A percentile compares a stretch with the other conserved stretches of the same genome.
phyloP scores from a whole-genome alignment of 345 rosid species.

The Murraya paniculata region DNA sequence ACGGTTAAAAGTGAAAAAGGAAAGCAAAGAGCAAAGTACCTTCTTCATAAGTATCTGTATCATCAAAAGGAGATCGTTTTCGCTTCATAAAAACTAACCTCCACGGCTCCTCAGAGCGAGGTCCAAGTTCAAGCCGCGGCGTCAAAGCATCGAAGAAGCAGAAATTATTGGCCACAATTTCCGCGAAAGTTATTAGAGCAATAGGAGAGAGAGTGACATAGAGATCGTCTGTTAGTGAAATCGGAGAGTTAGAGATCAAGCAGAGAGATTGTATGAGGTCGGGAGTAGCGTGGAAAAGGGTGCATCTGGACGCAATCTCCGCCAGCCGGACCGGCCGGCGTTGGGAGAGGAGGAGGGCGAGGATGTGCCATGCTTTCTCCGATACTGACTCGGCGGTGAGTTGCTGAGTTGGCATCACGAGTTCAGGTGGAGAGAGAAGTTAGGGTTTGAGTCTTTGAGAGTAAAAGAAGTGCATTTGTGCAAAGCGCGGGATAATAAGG shows the following conservation, averaged over 20 bases:
- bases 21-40: background rate
- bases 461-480: background rate
- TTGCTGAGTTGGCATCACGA: slow-evolving; percentile 31
- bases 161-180: slow-evolving; percentile 25
- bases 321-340: slow-evolving; percentile 43
- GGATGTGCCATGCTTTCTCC: slow-evolving; percentile 60
- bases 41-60: slow-evolving; percentile 12
- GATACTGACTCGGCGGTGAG: slow-evolving; percentile 11
- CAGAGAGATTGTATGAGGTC: slow-evolving; percentile 40
- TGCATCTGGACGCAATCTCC: slow-evolving; percentile 40
- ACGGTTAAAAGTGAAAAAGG: background rate
- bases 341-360: slow-evolving; percentile 42
- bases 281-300: slow-evolving; percentile 37
- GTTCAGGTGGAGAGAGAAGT: slow-evolving; percentile 4
- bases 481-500: background rate
- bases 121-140: background rate
- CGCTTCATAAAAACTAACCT: slow-evolving; percentile 29
- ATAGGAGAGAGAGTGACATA: slow-evolving; percentile 34
- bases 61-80: slow-evolving; percentile 27
- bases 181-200: slow-evolving; percentile 24
- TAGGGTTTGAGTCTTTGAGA: slow-evolving; percentile 6
- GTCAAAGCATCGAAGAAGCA: background rate
- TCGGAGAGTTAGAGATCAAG: slow-evolving; percentile 45
- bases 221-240: slow-evolving; percentile 24
- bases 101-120: background rate